Percentiles rank a stretch among this genome's conserved stretches.
Evolutionary conservation across 352 stramenopile genomes (phyloP).

Genomic region (Nothophytophthora sp.): DNA sequence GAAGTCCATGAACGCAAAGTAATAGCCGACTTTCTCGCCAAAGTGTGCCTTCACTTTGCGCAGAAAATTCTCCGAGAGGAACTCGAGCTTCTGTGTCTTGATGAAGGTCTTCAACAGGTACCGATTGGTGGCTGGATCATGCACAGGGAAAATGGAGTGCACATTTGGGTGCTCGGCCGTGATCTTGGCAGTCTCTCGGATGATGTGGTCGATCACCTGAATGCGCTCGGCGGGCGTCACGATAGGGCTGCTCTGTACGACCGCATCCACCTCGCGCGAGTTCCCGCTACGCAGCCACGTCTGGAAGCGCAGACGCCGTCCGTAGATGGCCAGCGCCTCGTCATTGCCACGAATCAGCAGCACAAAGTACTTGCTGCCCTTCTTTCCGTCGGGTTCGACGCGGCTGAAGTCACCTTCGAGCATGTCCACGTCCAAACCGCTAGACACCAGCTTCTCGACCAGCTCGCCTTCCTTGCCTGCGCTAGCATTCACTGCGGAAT

Average conservation of each 20-base stretch:
- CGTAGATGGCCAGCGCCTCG: conserved; percentile 60
- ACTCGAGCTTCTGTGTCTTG: conserved; percentile 52
- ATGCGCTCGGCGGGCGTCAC: conserved; percentile 81
- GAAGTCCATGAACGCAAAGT: conserved; percentile 86
- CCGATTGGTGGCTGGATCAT: no score
- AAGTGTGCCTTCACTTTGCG: conserved; percentile 78
- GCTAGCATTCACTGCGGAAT: conserved; percentile 21
- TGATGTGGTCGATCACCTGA: conserved; percentile 86
- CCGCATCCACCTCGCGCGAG: conserved; percentile 73
- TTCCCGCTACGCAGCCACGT: conserved; percentile 82
- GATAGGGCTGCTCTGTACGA: no score
- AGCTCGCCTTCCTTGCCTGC: conserved; percentile 33
- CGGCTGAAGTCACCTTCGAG: conserved; percentile 73
- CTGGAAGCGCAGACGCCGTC: conserved; percentile 62
- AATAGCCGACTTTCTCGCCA: conserved; percentile 87
- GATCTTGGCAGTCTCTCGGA: conserved; percentile 72
- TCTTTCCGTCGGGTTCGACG: conserved; percentile 28
- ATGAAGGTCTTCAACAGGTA: conserved; percentile 69
- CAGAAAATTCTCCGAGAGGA: conserved; percentile 66
- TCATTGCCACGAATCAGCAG: conserved; percentile 71
- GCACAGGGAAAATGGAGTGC: conserved; percentile 86
- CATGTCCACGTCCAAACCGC: conserved; percentile 71
- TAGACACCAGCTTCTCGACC: conserved; percentile 62
- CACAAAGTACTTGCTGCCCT: conserved; percentile 72
- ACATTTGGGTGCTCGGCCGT: conserved; percentile 55